Percentiles rank a stretch among this genome's conserved stretches.
Conservation (phyloP, 192 early-diverging fungal species). For the Backusella macrospora region DNA sequence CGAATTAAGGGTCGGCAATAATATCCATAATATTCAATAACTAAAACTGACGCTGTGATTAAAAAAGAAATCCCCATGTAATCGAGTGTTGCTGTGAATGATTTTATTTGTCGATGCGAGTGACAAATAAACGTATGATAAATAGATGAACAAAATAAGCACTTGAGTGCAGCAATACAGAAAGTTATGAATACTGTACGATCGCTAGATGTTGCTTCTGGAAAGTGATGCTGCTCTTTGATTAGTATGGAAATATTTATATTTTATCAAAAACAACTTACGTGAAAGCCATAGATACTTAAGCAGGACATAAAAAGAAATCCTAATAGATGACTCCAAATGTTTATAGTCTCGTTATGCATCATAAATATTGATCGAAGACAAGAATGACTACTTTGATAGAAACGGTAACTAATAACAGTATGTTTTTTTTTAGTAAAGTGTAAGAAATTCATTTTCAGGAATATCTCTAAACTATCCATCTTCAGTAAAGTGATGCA, state of each 20-base stretch:
- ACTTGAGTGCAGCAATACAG: conserved; percentile 58
- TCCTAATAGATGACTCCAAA: conserved; percentile 42
- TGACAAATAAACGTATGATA: conserved; percentile 66
- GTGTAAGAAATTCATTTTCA: neutral
- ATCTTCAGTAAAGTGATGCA: conserved; percentile 2
- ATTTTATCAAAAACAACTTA: conserved; percentile 23
- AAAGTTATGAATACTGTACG: conserved; percentile 56
- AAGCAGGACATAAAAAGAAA: conserved; percentile 38
- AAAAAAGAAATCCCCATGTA: conserved; percentile 67
- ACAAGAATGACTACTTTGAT: conserved; percentile 52
- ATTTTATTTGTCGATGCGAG: conserved; percentile 51
- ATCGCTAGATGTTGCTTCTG: conserved; percentile 38
- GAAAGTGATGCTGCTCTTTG: conserved; percentile 34
- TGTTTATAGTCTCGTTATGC: conserved; percentile 56
- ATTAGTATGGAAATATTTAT: neutral
- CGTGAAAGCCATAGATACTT: conserved; percentile 35
- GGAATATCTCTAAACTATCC: neutral
- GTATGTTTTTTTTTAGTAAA: neutral
- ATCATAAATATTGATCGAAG: conserved; percentile 62
- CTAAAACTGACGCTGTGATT: conserved; percentile 58
- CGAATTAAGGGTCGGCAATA: conserved; percentile 49
- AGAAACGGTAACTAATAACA: conserved; percentile 55
- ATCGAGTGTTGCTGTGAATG: conserved; percentile 60
- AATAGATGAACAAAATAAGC: conserved; percentile 58
- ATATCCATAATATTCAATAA: conserved; percentile 62